phyloP scores from a whole-genome alignment of 2,329 filamentous ascomycete genomes.

The Ustulina deusta region DNA sequence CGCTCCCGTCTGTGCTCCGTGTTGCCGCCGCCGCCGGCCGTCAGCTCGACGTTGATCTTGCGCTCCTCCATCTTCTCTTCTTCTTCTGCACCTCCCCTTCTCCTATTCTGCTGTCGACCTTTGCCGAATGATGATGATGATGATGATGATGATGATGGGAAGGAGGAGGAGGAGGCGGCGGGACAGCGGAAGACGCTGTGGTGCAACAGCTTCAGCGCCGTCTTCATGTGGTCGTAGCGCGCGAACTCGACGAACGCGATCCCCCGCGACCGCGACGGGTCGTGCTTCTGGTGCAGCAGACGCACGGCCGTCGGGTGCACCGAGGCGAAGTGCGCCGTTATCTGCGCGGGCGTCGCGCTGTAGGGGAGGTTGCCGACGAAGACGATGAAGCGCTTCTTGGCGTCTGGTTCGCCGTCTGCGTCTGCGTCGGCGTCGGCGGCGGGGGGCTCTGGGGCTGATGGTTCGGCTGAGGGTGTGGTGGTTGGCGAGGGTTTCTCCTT shows the following conservation, averaged over 20 bases:
- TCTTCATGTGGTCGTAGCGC: conserved; percentile 89
- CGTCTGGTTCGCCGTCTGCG: conserved; percentile 33
- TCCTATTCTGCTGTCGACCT: neutral
- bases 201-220: conserved; percentile 90
- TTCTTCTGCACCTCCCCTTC: neutral
- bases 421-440: conserved; percentile 24
- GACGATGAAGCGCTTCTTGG: conserved; percentile 74
- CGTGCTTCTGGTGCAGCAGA: conserved; percentile 75
- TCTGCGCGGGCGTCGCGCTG: conserved; percentile 76
- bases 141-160: neutral
- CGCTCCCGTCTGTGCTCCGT: conserved; percentile 77
- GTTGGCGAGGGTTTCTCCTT: conserved; percentile 35
- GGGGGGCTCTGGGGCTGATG: conserved; percentile 34
- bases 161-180: conserved; percentile 48
- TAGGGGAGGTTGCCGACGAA: conserved; percentile 94
- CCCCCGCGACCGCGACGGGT: conserved; percentile 75
- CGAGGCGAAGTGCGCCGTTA: conserved; percentile 81
- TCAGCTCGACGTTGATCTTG: conserved; percentile 93
- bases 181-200: conserved; percentile 76
- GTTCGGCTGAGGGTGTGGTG: conserved; percentile 9
- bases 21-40: conserved; percentile 89
- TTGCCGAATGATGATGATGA: neutral
- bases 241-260: conserved; percentile 92
- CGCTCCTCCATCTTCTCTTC: conserved; percentile 58
- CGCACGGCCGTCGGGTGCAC: conserved; percentile 78